Base-by-base conservation (phyloP, 2,329 filamentous ascomycete species). In the Alternaria consortialis region DNA sequence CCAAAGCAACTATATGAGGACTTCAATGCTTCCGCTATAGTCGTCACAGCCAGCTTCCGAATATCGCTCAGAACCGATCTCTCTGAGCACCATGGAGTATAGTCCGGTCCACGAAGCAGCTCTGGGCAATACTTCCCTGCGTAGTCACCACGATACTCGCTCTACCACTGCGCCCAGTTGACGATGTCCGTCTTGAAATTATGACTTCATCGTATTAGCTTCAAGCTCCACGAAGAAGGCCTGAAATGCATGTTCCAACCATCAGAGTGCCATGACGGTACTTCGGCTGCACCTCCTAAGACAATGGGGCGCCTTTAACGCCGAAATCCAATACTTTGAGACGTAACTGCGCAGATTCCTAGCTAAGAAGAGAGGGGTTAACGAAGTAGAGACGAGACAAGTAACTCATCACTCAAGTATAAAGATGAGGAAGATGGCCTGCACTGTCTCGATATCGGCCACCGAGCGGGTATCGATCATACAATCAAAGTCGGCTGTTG, bases 121-220 rank as follows among this genome's bases (percentile, higher is more conserved):
- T 31, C 50, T 53, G 11, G 50, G 50, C 50, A 53, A 53, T 53
- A 53, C 36, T 53, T 27, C 36, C 50, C 50, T 31, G 50, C 50
- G 39, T 37, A 12, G 36, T 25, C 15, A 40, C 27, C 27, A 39
- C 37, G 36, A 31, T 15, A 27, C 25, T 40, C 37, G 5, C 50
- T 39, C 27, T 17, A 15, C 36, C 13, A 40, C 17, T 23, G 6
- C n/a, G 15, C 23, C 20, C 20, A 53, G 50, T 13, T 53, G 25
- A 53, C 2, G 11, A 17, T 40, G 36, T 23, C n/a, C 36, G 13
- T 13, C 27, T 13, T 23, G n/a, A n/a, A 53, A 8, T 44, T n/a
- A 52, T 53, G 50, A 12, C 50, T 53, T 53, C 23, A 53, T 32
- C 11, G 13, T 23, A 27, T 39, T 53, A 17, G 50, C 29, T 17